Evolutionary conservation across 2,329 filamentous ascomycete genomes (phyloP), one percentile per base, ranked within the genome.

Genomic region (Ophiostoma sp.): DNA sequence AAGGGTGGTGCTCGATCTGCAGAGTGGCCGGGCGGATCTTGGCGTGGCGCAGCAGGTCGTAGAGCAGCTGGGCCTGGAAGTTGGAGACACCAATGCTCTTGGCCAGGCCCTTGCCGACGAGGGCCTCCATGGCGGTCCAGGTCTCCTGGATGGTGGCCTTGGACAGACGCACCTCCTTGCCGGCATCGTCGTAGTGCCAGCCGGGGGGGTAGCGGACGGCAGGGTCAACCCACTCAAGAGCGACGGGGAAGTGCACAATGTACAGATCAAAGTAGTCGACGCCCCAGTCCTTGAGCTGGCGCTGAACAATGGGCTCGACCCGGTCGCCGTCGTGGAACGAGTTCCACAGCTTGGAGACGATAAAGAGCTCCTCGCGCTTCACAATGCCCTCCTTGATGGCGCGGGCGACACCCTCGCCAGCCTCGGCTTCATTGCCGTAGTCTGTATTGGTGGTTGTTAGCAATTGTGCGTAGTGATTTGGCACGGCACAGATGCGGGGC

Each of bases 291-390:
- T 87, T 86, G 73, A 94, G 88, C 81, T 94, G 91, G 77, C 89
- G 89, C 79, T 87, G 87, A 80, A 84, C 86, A 77, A 95, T 93
- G 71, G 89, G 88, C 80, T 90, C 87, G 73, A 94, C 91, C 75
- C 86, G 85, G 75, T 94, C 89, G 75, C 84, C 85, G 76, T 94
- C 90, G 84, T 96, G 92, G 87, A 93, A 96, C 74, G 89, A 89
- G 83, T 94, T 93, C 93, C 93, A 96, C 71, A 97, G 89, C 85
- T 96, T 97, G 80, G 90, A 93, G 74, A 94, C 91, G 78, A 97
- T 89, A 87, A 96, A 96, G 78, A 96, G 90, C 33, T 97, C 92
- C 80, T 91, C 88, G 72, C 92, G 90, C 83, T 89, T 93, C 75
- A 94, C 91, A 71, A 94, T 80, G 62, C 91, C 90, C 11, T 95